These are phyloP conservation scores for Backusella parvicylindrica DNA, from an alignment of 192 early-diverging fungal species.

Conservation along the genomic window DNA sequence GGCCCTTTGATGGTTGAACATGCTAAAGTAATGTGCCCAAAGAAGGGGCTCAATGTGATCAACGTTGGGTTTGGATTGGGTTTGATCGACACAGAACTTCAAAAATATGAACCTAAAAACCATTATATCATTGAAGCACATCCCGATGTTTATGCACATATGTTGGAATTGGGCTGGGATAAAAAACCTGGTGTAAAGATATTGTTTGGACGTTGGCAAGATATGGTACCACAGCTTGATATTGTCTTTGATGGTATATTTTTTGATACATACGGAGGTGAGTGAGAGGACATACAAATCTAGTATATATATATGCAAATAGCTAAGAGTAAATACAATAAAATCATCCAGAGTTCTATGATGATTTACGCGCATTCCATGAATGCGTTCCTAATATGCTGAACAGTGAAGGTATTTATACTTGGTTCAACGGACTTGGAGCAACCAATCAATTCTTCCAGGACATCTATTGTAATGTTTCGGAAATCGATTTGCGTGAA, in stretches of 20 bases:
- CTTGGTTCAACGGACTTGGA: constrained; percentile 93
- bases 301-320: not conserved
- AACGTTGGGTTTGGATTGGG: constrained; percentile 92
- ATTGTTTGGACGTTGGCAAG: constrained; percentile 92
- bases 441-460: constrained; percentile 96
- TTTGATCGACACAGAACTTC: constrained; percentile 81
- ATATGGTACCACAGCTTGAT: constrained; percentile 68
- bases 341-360: constrained; percentile 72
- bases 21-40: constrained; percentile 69
- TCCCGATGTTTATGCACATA: constrained; percentile 90
- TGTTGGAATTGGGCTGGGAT: constrained; percentile 83
- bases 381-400: constrained; percentile 70
- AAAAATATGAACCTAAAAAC: constrained; percentile 59
- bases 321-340: not conserved
- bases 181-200: constrained; percentile 80
- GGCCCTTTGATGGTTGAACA: constrained; percentile 87
- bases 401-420: constrained; percentile 76
- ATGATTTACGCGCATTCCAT: constrained; percentile 75
- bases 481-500: constrained; percentile 75
- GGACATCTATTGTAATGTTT: constrained; percentile 88
- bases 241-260: constrained; percentile 88
- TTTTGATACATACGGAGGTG: constrained; percentile 86
- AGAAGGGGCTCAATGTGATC: constrained; percentile 56
- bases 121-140: constrained; percentile 98
- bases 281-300: not conserved